Evolutionary conservation across 805 yeast species (phyloP), one percentile per base, ranked within the genome.

Genomic region (Saturnispora dispora): DNA sequence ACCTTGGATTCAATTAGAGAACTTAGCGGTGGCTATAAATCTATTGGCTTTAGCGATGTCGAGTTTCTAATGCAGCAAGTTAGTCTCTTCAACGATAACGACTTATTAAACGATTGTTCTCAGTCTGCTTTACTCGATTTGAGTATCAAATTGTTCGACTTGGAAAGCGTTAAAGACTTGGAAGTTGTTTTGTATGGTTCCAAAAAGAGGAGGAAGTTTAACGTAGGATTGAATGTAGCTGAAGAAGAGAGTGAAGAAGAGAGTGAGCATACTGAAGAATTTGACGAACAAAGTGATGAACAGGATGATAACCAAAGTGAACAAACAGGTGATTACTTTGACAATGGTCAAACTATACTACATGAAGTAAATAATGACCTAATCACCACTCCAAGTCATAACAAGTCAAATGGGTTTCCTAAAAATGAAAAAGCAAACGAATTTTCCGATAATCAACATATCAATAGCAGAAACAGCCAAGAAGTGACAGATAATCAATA

Each of bases 61-160:
- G 41, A 37, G 10, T 11, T 10, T 18, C 13, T 37, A 18, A 37
- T 37, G 15, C n/a, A 37, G 22, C 15, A 9, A 18, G 41, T 37
- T 18, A 20, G 7, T 37, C 23, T 37, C 3, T 18, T 20, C 3
- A 13, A 30, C 8, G 41, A n/a, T 2, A 10, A 37, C 22, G 41
- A 56, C 45, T 48, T 60, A 20, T 59, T 66, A 0, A 43, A 52
- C 2, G 63, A 63, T 6, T 47, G 64, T 0, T 52, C 65, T 23
- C 36, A 46, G 15, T 30, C 42, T 10, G 45, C 36, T 28, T n/a
- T 57, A 3, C 27, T 58, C 1, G 43, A 54, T 40, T 35, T 52
- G n/a, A 53, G 50, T 5, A 30, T 56, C 23, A 30, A 49, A 22
- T 35, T 52, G 8, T 56, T 53, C 35, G 58, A 58, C 47, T 37